Conservation (phyloP, 192 early-diverging fungal species). For the Geranomyces michiganensis region DNA sequence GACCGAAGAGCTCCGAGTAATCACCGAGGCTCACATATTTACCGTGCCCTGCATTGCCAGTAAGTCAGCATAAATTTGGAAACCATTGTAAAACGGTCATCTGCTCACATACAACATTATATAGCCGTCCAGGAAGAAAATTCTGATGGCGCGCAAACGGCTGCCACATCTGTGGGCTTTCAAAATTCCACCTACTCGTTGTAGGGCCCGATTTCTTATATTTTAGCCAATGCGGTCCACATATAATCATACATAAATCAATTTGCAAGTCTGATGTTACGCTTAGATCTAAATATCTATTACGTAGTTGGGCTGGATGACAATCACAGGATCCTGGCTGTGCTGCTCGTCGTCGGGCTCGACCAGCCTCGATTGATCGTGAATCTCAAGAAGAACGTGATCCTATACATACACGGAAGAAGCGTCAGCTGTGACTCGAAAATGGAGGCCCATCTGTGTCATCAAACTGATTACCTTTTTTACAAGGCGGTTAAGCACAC, state of each 20-base stretch:
- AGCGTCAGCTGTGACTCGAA: neutral
- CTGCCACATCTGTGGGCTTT: too few species aligned
- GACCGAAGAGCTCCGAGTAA: slow-evolving; percentile 1
- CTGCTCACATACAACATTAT: too few species aligned
- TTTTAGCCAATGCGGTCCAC: too few species aligned
- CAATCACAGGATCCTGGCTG: slow-evolving; percentile 46
- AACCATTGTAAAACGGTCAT: too few species aligned
- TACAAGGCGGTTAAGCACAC: slow-evolving; percentile 69
- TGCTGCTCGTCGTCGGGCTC: slow-evolving; percentile 12
- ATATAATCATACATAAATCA: too few species aligned
- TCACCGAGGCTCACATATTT: slow-evolving; percentile 17
- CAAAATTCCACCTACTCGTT: too few species aligned
- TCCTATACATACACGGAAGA: slow-evolving; percentile 29
- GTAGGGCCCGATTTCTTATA: neutral
- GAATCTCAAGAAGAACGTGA: slow-evolving; percentile 44
- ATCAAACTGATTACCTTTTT: slow-evolving; percentile 55
- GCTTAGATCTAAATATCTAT: slow-evolving; percentile 24
- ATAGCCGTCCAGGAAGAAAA: too few species aligned
- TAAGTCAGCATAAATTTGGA: neutral
- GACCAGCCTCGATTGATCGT: slow-evolving; percentile 35
- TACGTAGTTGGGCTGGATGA: slow-evolving; percentile 53
- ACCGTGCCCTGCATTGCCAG: slow-evolving; percentile 9
- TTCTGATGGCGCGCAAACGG: too few species aligned
- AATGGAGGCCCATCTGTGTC: neutral
- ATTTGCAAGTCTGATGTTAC: too few species aligned